Base-by-base conservation (phyloP, 2,329 filamentous ascomycete genomes). In the Colletotrichum falcatum region DNA sequence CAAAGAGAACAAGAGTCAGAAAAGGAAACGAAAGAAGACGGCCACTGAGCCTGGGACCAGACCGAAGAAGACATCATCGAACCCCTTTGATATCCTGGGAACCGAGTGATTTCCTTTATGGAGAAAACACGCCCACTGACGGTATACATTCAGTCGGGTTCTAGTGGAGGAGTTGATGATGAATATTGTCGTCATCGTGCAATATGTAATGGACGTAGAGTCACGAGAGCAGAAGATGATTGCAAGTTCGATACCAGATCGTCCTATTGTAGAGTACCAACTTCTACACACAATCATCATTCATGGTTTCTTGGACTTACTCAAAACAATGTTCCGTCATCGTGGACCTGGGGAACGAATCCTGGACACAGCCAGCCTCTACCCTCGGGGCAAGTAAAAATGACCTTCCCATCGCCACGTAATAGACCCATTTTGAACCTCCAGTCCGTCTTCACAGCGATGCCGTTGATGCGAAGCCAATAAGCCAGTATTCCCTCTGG, bases 401-500 rank as follows among this genome's bases (percentile, higher is more conserved):
- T 68, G 5, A 74, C 30, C 53, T 71, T 60, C 8, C 70, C 73
- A 12, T 70, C 55, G 37, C 69, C 62, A 12, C 73, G 62, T 26
- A 74, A 51, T 11, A 74, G 6, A 12, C 72, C 72, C 73, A 74
- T 74, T 49, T 73, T 56, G 35, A 73, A 74, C 28, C 66, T 65
- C 73, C 73, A 74, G 3, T 74, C 73, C 28, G 73, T 74, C 63
- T 72, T 70, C n/a, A 74, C 73, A 20, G 65, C 46, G n/a, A 74
- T 71, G 18, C 72, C 72, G 28, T 74, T 74, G 2, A 74, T 56
- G 30, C 61, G 64, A 16, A 74, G 66, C 72, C 72, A 74, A 28
- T 74, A 74, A 20, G 65, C 70, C 26, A 74, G 54, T 30, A 69
- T 70, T 2, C 65, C 70, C 48, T 74, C 73, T 3, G 73, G 73